phyloP scores from a whole-genome alignment of 1,284 basidiomycete genomes.

The Cutaneotrichosporon sp. region DNA sequence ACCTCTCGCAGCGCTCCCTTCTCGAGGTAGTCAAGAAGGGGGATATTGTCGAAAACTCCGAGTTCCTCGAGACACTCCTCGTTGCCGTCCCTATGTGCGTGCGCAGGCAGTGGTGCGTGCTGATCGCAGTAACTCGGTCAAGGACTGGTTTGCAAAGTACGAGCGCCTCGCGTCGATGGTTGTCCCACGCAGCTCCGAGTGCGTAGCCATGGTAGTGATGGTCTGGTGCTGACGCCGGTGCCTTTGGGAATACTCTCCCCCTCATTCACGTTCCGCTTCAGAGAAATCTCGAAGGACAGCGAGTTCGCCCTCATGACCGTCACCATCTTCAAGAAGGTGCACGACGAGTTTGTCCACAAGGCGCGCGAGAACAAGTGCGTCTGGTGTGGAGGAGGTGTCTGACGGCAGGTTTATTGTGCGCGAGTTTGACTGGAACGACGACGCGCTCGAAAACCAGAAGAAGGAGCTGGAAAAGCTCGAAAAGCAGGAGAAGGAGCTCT shows the following conservation, averaged over 20 bases:
- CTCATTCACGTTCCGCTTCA: constrained; percentile 19
- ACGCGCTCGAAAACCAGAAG: constrained; percentile 72
- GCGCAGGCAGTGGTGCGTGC: neutral
- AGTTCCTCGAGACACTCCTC: constrained; percentile 87
- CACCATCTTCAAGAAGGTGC: constrained; percentile 83
- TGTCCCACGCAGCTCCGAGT: constrained; percentile 90
- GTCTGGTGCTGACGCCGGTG: constrained; percentile 1
- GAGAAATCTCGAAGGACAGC: constrained; percentile 70
- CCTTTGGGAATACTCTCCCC: neutral
- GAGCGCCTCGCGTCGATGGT: constrained; percentile 85
- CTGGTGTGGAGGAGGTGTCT: too few relatives aligned
- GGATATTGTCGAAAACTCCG: constrained; percentile 70
- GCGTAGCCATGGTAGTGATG: constrained; percentile 32
- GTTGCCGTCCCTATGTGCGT: constrained; percentile 88
- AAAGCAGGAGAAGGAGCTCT: constrained; percentile 90
- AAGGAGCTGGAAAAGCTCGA: constrained; percentile 75
- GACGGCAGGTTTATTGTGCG: constrained; percentile 73
- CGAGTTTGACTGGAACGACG: constrained; percentile 90
- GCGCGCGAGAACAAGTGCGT: constrained; percentile 88
- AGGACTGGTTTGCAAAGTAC: constrained; percentile 86
- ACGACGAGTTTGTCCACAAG: constrained; percentile 90
- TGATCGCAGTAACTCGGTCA: constrained; percentile 62
- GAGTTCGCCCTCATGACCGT: constrained; percentile 85
- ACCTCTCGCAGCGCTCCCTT: constrained; percentile 82
- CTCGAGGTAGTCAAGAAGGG: constrained; percentile 78